A percentile compares a stretch with the other conserved stretches of the same genome.
phyloP scores from a whole-genome alignment of 176 grass and related monocot genomes.

The Phoenix dactylifera region DNA sequence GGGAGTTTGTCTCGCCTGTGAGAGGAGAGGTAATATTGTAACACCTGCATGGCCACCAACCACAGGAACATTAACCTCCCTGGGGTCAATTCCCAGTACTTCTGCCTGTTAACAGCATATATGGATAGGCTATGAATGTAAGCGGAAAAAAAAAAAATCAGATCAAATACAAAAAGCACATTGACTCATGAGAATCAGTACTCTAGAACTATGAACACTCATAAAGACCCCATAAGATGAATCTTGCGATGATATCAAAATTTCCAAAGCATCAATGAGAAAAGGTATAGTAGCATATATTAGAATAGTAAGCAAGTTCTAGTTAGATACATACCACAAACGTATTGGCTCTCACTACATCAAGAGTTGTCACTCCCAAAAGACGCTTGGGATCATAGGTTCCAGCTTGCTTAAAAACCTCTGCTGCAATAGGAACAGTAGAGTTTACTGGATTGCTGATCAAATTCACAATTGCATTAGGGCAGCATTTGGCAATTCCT shows the following conservation, averaged over 20 bases:
- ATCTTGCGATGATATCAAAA: neutral
- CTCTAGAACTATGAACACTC: no score
- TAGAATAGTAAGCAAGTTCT: neutral
- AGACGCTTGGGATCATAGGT: slow-evolving; percentile 67
- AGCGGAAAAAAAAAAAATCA: no score
- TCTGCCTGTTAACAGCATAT: slow-evolving; percentile 47
- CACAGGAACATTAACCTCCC: slow-evolving; percentile 66
- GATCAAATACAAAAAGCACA: no score
- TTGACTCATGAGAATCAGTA: no score
- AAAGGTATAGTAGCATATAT: neutral
- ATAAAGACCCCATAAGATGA: no score
- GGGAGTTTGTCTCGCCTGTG: slow-evolving; percentile 33
- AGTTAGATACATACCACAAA: slow-evolving; percentile 55
- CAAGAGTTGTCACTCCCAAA: slow-evolving; percentile 84
- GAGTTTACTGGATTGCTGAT: slow-evolving; percentile 98
- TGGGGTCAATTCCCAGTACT: slow-evolving; percentile 86
- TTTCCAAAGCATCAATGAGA: neutral
- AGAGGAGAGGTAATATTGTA: slow-evolving; percentile 67
- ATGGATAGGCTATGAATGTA: neutral
- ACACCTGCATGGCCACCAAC: slow-evolving; percentile 74
- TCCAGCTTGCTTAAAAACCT: slow-evolving; percentile 83
- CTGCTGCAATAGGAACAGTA: slow-evolving; percentile 76
- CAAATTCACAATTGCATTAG: slow-evolving; percentile 71
- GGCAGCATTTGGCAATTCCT: slow-evolving; percentile 71
- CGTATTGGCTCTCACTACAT: slow-evolving; percentile 91